Percentiles rank a stretch among this genome's conserved stretches.
phyloP scores from a whole-genome alignment of 768 basidiomycete genomes.

The Cystofilobasidium capitatum region DNA sequence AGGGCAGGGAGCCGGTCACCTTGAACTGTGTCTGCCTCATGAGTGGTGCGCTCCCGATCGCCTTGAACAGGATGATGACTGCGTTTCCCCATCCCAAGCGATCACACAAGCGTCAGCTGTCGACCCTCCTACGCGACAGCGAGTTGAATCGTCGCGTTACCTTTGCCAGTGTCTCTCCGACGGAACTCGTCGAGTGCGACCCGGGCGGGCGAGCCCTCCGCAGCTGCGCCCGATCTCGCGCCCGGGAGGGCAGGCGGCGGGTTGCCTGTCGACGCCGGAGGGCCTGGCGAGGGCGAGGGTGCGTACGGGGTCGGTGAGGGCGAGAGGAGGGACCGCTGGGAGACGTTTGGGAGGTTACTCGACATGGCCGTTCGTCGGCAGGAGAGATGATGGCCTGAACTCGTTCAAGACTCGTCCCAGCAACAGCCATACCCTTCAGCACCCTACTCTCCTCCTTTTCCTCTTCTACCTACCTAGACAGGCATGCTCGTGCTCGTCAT shows the following conservation, averaged over 20 bases:
- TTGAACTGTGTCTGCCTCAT: slow-evolving; percentile 99
- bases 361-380: background rate
- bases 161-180: background rate
- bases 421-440: no score
- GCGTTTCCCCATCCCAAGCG: no score
- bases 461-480: background rate
- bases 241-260: slow-evolving; percentile 12
- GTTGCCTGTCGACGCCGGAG: background rate
- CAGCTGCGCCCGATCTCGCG: background rate
- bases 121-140: background rate
- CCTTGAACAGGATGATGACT: slow-evolving; percentile 93
- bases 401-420: background rate
- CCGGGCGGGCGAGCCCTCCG: background rate
- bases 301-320: slow-evolving; percentile 22
- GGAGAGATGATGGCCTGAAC: background rate
- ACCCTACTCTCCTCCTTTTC: no score
- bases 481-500: slow-evolving; percentile 74
- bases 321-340: slow-evolving; percentile 24
- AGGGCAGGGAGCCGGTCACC: slow-evolving; percentile 85
- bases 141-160: background rate
- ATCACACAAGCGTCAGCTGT: background rate
- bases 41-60: slow-evolving; percentile 92
- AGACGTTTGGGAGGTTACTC: background rate
- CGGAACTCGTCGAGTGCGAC: background rate
- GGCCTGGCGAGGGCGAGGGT: background rate